phyloP scores from a whole-genome alignment of 2,329 filamentous ascomycete species.

The Penicillium freii region DNA sequence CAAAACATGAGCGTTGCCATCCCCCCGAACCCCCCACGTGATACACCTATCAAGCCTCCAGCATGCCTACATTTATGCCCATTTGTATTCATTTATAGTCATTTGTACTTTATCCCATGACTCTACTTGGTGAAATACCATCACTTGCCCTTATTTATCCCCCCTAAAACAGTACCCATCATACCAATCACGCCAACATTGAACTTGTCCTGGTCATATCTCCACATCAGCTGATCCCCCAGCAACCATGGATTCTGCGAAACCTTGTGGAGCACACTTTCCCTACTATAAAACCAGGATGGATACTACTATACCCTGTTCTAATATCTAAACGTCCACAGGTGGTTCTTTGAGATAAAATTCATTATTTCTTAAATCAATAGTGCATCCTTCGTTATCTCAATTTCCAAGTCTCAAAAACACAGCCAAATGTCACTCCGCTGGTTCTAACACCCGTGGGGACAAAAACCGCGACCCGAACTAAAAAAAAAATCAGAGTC shows the following conservation, averaged over 20 bases:
- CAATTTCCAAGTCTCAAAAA: background rate
- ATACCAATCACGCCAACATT: background rate
- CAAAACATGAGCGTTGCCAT: slow-evolving; percentile 20
- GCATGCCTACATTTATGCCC: background rate
- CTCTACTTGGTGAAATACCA: background rate
- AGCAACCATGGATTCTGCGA: slow-evolving; percentile 20
- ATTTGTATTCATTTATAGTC: background rate
- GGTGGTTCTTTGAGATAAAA: background rate
- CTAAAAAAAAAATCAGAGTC: background rate
- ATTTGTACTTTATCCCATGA: background rate
- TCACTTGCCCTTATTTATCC: background rate
- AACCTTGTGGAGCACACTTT: slow-evolving; percentile 12
- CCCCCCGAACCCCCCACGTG: slow-evolving; percentile 22
- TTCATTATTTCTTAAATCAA: background rate
- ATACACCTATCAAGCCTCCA: slow-evolving; percentile 13
- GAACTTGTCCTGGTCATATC: background rate
- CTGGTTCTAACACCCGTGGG: too few relatives aligned
- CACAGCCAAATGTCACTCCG: background rate
- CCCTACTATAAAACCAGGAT: background rate
- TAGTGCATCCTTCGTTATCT: background rate
- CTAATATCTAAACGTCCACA: background rate
- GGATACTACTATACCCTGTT: background rate
- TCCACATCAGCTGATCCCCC: slow-evolving; percentile 21
- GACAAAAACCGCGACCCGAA: background rate
- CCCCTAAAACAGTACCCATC: background rate